Evolutionary conservation across 208 protist species (phyloP), one percentile per base, ranked within the genome.

Genomic region (Trypanosoma platydactyli): DNA sequence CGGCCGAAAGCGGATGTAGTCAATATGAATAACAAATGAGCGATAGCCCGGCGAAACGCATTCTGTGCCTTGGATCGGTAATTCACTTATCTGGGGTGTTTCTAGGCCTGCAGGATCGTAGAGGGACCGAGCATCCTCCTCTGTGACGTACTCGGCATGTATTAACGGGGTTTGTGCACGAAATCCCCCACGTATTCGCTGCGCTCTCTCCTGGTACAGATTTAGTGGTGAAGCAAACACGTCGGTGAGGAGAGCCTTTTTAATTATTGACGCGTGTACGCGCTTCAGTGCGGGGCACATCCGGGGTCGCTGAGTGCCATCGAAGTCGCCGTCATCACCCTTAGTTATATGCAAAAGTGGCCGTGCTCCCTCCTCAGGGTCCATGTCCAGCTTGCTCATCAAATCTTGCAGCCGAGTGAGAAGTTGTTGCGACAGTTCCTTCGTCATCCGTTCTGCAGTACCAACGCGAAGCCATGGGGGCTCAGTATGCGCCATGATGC

Each of bases 1-100:
- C 0, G 87, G 83, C 30, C 81, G 73, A 57, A 93, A 83, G 44
- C 87, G 87, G 5, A 93, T 62, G 66, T 90, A 93, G 61, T 90
- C 82, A 48, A 93, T 73, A 65, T 93, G 82, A 41, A 93, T 73
- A 24, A 84, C 73, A 70, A 83, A 88, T 5, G 83, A 84, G 27
- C 69, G 70, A 22, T 69, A 49, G 5, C 33, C 30, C 33, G 44
- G 25, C 7, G 54, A 40, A n/a, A 22, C 18, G 0, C n/a, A 13
- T 24, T 48, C 45, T 6, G 18, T 24, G 18, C 65, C 56, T 5
- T 27, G 48, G 44, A 68, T 51, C 33, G 65, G 27, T 0, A 20
- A 25, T 46, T 42, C 64, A 41, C n/a, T 52, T 40, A 33, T 33
- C 29, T 57, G 38, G 16, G 72, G 45, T 5, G 29, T 40, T 25